Conservation (phyloP, 768 basidiomycete genomes). For the Trichaptum fuscoviolaceum region DNA sequence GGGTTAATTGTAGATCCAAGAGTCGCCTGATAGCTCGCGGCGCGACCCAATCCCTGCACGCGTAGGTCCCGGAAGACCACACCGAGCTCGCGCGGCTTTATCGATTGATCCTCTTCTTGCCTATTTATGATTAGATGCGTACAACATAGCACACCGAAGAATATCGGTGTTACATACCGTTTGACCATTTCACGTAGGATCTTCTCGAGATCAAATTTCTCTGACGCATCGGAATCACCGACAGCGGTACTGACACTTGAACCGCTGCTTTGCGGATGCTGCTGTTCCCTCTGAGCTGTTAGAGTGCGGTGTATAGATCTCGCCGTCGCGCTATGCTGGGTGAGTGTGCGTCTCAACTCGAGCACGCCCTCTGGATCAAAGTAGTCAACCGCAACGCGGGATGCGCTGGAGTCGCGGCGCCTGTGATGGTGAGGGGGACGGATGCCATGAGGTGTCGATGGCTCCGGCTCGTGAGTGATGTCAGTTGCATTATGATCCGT, state of each 20-base stretch:
- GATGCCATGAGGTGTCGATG: no score
- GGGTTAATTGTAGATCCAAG: conserved; percentile 63
- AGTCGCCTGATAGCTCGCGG: conserved; percentile 51
- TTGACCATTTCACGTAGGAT: conserved; percentile 20
- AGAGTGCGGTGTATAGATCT: background rate
- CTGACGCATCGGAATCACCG: conserved; percentile 16
- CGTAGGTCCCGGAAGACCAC: conserved; percentile 54
- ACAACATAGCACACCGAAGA: background rate
- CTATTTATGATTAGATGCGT: conserved; percentile 23
- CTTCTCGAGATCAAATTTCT: conserved; percentile 27
- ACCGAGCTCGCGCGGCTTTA: conserved; percentile 51
- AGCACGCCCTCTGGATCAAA: conserved; percentile 51
- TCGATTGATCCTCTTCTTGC: conserved; percentile 37
- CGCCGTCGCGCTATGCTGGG: background rate
- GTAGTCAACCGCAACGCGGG: conserved; percentile 38
- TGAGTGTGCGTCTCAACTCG: conserved; percentile 32
- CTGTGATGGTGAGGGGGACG: background rate
- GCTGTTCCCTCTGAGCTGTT: background rate
- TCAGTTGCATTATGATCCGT: no score
- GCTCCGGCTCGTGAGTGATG: no score
- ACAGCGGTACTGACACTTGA: background rate
- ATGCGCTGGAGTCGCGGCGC: conserved; percentile 16
- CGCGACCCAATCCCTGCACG: conserved; percentile 55
- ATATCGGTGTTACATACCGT: conserved; percentile 15
- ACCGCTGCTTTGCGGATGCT: background rate